Evolutionary conservation across 257 asterid genomes (phyloP).

Genomic region (Eustoma russellianum): DNA sequence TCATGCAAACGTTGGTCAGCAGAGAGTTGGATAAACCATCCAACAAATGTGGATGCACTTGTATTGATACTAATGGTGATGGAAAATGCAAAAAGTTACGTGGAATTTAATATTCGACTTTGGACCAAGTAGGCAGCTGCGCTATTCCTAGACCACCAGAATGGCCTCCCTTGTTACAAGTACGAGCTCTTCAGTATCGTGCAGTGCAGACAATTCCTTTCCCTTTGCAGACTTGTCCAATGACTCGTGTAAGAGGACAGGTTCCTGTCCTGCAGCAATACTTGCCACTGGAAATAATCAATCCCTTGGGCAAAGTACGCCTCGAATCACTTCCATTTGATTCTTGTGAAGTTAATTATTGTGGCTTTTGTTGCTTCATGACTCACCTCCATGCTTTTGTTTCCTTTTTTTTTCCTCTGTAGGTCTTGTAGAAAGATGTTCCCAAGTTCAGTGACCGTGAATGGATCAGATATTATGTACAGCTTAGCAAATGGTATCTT

Average conservation of each 20-base stretch:
- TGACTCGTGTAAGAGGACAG: conserved; percentile 63
- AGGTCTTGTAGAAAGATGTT: conserved; percentile 65
- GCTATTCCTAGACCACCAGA: conserved; percentile 70
- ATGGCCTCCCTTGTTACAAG: conserved; percentile 84
- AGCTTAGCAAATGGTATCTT: conserved; percentile 54
- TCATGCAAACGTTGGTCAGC: conserved; percentile 64
- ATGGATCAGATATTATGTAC: conserved; percentile 47
- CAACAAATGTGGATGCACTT: conserved; percentile 80
- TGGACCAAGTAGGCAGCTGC: conserved; percentile 54
- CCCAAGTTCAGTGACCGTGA: conserved; percentile 28
- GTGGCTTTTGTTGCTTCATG: neutral
- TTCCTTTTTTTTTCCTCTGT: conserved; percentile 23
- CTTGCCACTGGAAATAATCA: conserved; percentile 75
- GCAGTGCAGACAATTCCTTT: conserved; percentile 56
- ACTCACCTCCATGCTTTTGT: conserved; percentile 2
- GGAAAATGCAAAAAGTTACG: conserved; percentile 69
- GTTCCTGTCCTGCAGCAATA: conserved; percentile 75
- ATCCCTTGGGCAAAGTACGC: conserved; percentile 68
- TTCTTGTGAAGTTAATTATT: neutral
- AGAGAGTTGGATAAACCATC: conserved; percentile 59
- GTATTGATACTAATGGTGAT: conserved; percentile 64
- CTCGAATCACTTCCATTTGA: conserved; percentile 11
- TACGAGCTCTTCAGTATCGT: conserved; percentile 55
- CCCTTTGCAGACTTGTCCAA: conserved; percentile 52
- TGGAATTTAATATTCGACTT: conserved; percentile 77